Conservation (phyloP, 495 filamentous ascomycete genomes). For the Neurospora sp. region DNA sequence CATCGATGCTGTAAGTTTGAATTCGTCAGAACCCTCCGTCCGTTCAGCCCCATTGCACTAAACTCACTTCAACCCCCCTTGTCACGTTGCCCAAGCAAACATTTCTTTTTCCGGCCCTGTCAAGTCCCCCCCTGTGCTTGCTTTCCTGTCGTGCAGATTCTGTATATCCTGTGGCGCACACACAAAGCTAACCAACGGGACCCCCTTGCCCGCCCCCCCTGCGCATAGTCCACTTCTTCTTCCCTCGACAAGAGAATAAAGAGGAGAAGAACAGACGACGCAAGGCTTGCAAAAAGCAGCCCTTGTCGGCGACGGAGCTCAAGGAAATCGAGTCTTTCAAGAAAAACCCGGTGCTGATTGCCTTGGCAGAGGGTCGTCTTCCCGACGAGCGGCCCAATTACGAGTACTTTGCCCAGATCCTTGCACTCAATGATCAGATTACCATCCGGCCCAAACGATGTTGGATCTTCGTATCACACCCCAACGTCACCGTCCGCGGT, state of each 20-base stretch:
- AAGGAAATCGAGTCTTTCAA: conserved; percentile 40
- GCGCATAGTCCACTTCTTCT: conserved; percentile 38
- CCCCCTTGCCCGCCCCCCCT: conserved; percentile 8
- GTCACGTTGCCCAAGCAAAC: background rate
- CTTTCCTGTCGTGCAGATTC: background rate
- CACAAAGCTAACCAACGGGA: conserved; percentile 3
- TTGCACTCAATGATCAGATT: conserved; percentile 29
- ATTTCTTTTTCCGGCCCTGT: background rate
- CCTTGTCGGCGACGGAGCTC: background rate
- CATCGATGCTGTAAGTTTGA: conserved; percentile 20
- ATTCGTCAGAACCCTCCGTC: background rate
- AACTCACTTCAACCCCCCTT: background rate
- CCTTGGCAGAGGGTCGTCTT: conserved; percentile 36
- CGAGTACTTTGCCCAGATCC: conserved; percentile 38
- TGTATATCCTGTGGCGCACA: background rate
- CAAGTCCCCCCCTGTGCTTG: conserved; percentile 3
- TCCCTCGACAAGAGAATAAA: conserved; percentile 21
- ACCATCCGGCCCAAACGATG: conserved; percentile 32
- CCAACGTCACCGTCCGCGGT: conserved; percentile 27
- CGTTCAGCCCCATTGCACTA: background rate
- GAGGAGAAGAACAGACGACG: conserved; percentile 10
- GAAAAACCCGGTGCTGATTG: conserved; percentile 41
- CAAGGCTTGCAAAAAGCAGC: background rate
- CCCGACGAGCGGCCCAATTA: conserved; percentile 40
- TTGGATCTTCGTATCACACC: conserved; percentile 37